Evolutionary conservation across 2,329 filamentous ascomycete genomes (phyloP), one percentile per base, ranked within the genome.

Genomic region (Waltergamsia citrina): DNA sequence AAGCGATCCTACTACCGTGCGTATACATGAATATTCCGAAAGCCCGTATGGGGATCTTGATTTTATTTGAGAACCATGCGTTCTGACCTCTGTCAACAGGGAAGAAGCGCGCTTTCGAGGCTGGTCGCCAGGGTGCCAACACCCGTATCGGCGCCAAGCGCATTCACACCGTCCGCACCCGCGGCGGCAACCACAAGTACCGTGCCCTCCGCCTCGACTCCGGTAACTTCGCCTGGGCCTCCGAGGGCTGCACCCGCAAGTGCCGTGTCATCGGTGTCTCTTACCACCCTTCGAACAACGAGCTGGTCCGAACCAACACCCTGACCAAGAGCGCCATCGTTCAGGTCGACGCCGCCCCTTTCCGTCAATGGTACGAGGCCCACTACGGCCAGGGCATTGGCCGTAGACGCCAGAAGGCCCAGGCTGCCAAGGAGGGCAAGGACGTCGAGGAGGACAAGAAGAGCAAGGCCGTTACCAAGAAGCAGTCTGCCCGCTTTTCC

Each of bases 261-360:
- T 87, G 85, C 69, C 92, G 93, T 76, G 85, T 98, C 66, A 95
- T 98, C 66, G 87, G 75, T 59, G 93, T 98, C 71, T 83, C 81
- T 64, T 98, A 87, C 85, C 93, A 98, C 73, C 93, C 92, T 45
- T 95, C 90, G 66, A 98, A 98, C 88, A 98, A 98, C 86, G 92
- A 98, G 75, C 80, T 98, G 55, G 88, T 98, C 76, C 92, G 92
- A 63, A 98, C 92, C 70, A 98, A 98, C 83, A 96, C 92, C 74
- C 79, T 98, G 65, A 98, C 92, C 78, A 93, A 88, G 74, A 86
- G 86, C 62, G 92, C 92, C 71, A 85, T 98, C 60, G 85, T 98
- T 65, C 92, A 98, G 78, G 74, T 98, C 70, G 92, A 98, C 69
- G 92, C 93, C 56, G 86, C 92, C 46, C 92, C 92, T 52, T 98